Percentiles rank a stretch among this genome's conserved stretches.
phyloP scores from a whole-genome alignment of 108 stramenopile species.

The Nannochloropsis salina region DNA sequence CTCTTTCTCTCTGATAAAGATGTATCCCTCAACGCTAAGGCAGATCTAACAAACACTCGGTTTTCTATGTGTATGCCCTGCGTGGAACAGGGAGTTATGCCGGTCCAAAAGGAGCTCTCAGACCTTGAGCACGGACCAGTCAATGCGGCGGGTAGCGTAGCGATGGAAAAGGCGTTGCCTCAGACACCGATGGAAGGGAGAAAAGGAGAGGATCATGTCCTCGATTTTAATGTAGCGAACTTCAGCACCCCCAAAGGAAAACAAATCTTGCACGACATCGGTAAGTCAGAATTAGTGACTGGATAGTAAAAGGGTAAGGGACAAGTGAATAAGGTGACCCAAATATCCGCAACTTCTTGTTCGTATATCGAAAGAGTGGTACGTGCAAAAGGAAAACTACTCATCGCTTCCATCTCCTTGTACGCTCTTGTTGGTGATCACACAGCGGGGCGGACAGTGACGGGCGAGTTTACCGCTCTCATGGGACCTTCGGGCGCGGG shows the following conservation, averaged over 20 bases:
- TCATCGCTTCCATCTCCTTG: too few species aligned
- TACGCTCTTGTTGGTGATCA: too few species aligned
- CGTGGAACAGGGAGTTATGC: neutral
- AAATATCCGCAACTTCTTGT: neutral
- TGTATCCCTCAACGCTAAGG: too few species aligned
- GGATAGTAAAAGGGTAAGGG: neutral
- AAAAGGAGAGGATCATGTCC: neutral
- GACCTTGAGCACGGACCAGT: constrained; percentile 7
- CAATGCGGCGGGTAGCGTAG: neutral
- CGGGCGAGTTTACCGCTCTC: constrained; percentile 24
- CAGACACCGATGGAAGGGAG: neutral
- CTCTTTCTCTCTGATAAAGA: too few species aligned
- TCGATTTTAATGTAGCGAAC: neutral
- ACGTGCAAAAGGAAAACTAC: too few species aligned
- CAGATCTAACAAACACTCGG: too few species aligned
- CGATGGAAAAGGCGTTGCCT: neutral
- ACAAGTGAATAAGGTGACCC: neutral
- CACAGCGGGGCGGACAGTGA: neutral
- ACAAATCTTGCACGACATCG: constrained; percentile 2
- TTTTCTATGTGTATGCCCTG: neutral
- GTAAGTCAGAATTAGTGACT: neutral
- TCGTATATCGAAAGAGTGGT: neutral
- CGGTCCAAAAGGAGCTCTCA: constrained; percentile 9
- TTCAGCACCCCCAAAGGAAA: neutral
- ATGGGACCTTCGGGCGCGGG: constrained; percentile 27